phyloP scores from a whole-genome alignment of 495 filamentous ascomycete species.

The Tuber calosporum region DNA sequence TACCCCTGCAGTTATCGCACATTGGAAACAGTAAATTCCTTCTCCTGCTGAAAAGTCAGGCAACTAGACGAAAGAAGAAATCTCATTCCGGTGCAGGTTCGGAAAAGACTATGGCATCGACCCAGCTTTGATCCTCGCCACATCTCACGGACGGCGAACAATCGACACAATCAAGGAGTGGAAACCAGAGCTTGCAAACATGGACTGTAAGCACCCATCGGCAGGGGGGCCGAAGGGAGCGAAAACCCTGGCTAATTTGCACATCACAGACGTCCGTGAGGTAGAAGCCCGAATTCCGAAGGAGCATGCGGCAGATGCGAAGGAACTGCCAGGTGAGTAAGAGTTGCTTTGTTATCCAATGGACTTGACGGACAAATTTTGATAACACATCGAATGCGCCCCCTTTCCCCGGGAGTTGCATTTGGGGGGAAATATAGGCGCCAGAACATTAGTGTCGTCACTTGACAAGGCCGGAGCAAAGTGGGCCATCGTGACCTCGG shows the following conservation, averaged over 20 bases:
- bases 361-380: neutral
- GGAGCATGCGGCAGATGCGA: constrained; percentile 65
- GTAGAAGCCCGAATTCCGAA: constrained; percentile 72
- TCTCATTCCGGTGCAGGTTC: constrained; percentile 50
- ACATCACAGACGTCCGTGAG: constrained; percentile 60
- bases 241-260: neutral
- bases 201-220: constrained; percentile 53
- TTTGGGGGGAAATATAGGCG: constrained; percentile 45
- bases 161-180: constrained; percentile 56
- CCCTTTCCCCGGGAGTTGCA: constrained; percentile 7
- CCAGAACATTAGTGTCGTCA: constrained; percentile 52
- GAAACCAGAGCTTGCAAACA: constrained; percentile 55
- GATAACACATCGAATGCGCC: neutral
- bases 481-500: constrained; percentile 93
- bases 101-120: constrained; percentile 75
- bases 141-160: constrained; percentile 78
- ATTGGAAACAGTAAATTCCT: constrained; percentile 70
- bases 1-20: constrained; percentile 76
- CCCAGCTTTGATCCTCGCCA: constrained; percentile 71
- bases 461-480: constrained; percentile 54
- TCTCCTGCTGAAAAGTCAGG: constrained; percentile 2
- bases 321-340: constrained; percentile 58
- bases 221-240: neutral
- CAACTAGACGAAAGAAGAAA: constrained; percentile 2
- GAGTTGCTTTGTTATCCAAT: neutral